Percentiles rank a stretch among this genome's conserved stretches.
Evolutionary conservation across 495 filamentous ascomycete species (phyloP).

Genomic region (Xylaria scruposa): DNA sequence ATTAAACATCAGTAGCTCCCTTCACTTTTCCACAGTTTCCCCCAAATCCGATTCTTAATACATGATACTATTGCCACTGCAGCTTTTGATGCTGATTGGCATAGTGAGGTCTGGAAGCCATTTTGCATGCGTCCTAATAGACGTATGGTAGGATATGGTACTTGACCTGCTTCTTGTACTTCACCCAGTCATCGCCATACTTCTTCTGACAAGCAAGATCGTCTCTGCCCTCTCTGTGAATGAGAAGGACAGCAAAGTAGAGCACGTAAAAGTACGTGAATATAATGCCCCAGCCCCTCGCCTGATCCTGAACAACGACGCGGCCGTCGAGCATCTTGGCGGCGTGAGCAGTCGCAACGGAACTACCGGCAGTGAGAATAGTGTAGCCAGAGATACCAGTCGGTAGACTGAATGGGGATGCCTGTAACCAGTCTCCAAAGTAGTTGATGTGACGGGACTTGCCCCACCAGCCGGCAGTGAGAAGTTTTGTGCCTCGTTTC

Average conservation of each 20-base stretch:
- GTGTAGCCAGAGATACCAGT: constrained; percentile 85
- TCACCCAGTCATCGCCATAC: constrained; percentile 93
- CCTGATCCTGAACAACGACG: constrained; percentile 72
- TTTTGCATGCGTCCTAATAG: constrained; percentile 62
- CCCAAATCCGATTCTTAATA: not conserved
- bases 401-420: constrained; percentile 89
- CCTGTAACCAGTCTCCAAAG: constrained; percentile 94
- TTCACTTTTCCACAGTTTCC: not conserved
- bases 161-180: constrained; percentile 82
- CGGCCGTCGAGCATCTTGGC: constrained; percentile 64
- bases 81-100: not conserved
- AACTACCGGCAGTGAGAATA: constrained; percentile 59
- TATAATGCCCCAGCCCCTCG: constrained; percentile 80
- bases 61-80: not conserved
- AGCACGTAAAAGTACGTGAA: constrained; percentile 95
- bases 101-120: not conserved
- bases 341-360: constrained; percentile 47
- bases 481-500: constrained; percentile 76
- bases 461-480: constrained; percentile 96
- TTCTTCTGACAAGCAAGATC: constrained; percentile 92
- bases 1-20: not conserved
- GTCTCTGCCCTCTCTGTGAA: constrained; percentile 91
- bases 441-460: constrained; percentile 94
- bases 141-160: constrained; percentile 90
- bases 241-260: constrained; percentile 87